phyloP scores from a whole-genome alignment of 768 basidiomycete species.

The Kwoniella dendrophila region DNA sequence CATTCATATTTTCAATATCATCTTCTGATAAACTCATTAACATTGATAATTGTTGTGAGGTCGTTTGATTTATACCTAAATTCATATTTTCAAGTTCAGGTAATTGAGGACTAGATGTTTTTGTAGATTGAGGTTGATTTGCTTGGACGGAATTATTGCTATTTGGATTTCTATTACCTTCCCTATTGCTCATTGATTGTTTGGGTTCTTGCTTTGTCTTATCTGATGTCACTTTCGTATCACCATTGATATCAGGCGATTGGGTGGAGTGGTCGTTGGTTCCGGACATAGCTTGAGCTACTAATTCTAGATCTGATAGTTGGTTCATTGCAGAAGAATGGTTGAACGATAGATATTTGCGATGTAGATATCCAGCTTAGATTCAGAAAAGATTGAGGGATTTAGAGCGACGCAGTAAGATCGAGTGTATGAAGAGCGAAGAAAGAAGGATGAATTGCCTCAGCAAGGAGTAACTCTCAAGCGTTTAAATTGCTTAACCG shows the following conservation, averaged over 20 bases:
- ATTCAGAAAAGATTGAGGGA: no score
- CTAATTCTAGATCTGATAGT: constrained; percentile 51
- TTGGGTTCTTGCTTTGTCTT: background rate
- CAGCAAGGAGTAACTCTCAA: no score
- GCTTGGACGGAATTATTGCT: no score
- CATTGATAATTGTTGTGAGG: constrained; percentile 28
- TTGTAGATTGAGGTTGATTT: background rate
- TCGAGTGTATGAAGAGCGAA: no score
- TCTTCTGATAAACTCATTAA: background rate
- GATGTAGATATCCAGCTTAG: no score
- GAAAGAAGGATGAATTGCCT: no score
- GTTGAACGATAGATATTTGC: no score
- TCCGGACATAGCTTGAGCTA: constrained; percentile 49
- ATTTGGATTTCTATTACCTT: no score
- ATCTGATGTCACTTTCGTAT: background rate
- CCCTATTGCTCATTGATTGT: no score
- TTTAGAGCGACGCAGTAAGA: no score
- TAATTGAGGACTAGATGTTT: background rate
- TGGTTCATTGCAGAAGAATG: constrained; percentile 21
- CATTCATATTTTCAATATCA: constrained; percentile 19
- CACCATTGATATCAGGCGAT: constrained; percentile 1
- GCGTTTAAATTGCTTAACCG: no score
- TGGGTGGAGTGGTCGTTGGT: background rate
- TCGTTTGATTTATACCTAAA: constrained; percentile 20
- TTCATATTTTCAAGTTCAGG: constrained; percentile 1